Evolutionary conservation across 345 rosid genomes (phyloP), one percentile per base, ranked within the genome.

Genomic region (Eucalyptus shirleyi): DNA sequence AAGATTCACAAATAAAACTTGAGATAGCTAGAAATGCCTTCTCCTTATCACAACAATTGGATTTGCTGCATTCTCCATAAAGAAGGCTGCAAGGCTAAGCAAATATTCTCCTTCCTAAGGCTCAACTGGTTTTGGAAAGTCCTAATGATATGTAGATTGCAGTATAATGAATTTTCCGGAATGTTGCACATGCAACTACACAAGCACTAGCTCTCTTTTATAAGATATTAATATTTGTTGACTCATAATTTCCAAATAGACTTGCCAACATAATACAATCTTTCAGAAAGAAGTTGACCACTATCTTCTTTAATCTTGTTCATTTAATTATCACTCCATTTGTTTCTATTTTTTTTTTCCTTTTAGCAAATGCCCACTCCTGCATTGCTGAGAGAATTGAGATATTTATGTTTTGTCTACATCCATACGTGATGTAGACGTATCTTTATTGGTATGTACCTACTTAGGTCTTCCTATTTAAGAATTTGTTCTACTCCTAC

Each of bases 371-470:
- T 69, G 24, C 80, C 42, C 24, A 69, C 80, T 32, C 12, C 23
- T 7, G 3, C 4, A 0, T n/a, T 32, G 42, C 7, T 3, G 1
- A 32, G 23, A 32, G 42, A 32, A 69, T 69, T 4, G 1, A 69
- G 24, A 18, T 34, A 34, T 69, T 69, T 34, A 18, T 18, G 42
- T 32, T 17, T 32, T 69, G 13, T 69, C 7, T 0, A 32, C 0
- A 0, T 69, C 80, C 80, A 69, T 17, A 69, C 2, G 24, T 17
- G 12, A 69, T 32, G 24, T 32, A 17, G 80, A 69, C 0, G 42
- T 69, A 34, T 34, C 12, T 69, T 9, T 69, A 17, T 34, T 69
- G 81, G 44, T 34, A 5, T 34, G 13, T 69, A 9, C 2, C 81
- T 34, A 17, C 81, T 9, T 47, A 11, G 42, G 42, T 32, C 42